Evolutionary conservation across 352 stramenopile species (phyloP).

Genomic region (Phytophthora hybrid): DNA sequence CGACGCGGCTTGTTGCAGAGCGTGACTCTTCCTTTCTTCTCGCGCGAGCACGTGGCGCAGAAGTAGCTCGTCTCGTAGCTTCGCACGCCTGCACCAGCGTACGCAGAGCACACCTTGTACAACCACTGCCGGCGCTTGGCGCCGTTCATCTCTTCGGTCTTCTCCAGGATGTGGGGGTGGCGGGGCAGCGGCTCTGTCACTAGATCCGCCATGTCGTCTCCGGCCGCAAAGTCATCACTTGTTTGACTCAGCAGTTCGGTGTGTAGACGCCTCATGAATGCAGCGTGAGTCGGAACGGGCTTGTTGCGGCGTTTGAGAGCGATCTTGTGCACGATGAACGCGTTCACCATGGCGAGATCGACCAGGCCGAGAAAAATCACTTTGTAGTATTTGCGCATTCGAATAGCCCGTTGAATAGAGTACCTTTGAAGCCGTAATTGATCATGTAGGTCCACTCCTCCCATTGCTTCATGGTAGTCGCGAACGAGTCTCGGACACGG

Average conservation of each 20-base stretch:
- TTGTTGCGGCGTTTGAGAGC: not conserved
- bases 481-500: too few relatives aligned
- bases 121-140: constrained; percentile 31
- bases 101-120: constrained; percentile 33
- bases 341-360: constrained; percentile 33
- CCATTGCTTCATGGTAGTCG: too few relatives aligned
- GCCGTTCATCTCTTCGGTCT: constrained; percentile 27
- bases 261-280: not conserved
- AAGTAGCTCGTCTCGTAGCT: constrained; percentile 35
- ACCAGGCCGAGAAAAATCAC: constrained; percentile 32
- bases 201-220: constrained; percentile 8
- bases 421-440: too few relatives aligned
- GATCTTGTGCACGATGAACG: constrained; percentile 28
- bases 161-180: not conserved
- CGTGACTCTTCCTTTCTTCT: constrained; percentile 10
- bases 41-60: constrained; percentile 9
- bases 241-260: constrained; percentile 14
- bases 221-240: constrained; percentile 7
- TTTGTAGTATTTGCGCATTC: constrained; percentile 37
- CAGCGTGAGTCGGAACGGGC: not conserved
- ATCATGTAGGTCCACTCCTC: too few relatives aligned
- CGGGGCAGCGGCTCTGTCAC: constrained; percentile 5
- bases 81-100: constrained; percentile 6
- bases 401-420: too few relatives aligned
- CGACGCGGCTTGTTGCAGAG: constrained; percentile 21